Evolutionary conservation across 2,329 filamentous ascomycete species (phyloP).

Genomic region (Fusarium cyanostomum): DNA sequence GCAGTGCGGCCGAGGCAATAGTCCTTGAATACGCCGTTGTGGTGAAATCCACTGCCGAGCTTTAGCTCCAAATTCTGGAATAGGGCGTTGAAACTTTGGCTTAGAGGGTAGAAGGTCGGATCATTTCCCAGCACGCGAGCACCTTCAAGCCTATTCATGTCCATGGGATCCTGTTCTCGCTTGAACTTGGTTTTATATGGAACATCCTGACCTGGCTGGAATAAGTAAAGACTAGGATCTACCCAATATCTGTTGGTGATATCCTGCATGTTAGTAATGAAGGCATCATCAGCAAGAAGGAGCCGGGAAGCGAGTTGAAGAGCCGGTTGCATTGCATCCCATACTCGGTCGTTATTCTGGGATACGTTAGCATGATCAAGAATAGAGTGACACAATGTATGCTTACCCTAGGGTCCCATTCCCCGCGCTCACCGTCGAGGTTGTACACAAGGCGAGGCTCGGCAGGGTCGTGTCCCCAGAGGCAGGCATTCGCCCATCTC

Average conservation of each 20-base stretch:
- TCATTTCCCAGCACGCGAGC: slow-evolving; percentile 7
- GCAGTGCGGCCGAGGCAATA: neutral
- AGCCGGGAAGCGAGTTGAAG: slow-evolving; percentile 42
- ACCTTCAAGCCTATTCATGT: neutral
- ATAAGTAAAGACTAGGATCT: slow-evolving; percentile 3
- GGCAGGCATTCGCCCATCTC: slow-evolving; percentile 17
- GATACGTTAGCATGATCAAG: neutral
- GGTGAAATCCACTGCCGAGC: slow-evolving; percentile 26
- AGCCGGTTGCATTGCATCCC: slow-evolving; percentile 43
- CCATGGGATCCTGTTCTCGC: neutral
- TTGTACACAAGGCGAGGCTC: slow-evolving; percentile 30
- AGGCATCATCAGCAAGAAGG: slow-evolving; percentile 32
- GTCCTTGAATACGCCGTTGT: neutral
- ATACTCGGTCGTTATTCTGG: slow-evolving; percentile 41
- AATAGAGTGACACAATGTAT: neutral
- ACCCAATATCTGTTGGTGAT: slow-evolving; percentile 39
- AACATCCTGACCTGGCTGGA: neutral
- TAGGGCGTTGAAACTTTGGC: neutral
- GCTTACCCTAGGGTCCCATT: slow-evolving; percentile 40
- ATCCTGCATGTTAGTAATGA: slow-evolving; percentile 34
- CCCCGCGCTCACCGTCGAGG: slow-evolving; percentile 32
- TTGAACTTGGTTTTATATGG: slow-evolving; percentile 14
- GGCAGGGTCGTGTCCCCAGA: neutral
- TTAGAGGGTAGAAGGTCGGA: slow-evolving; percentile 1
- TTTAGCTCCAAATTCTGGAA: slow-evolving; percentile 9